Base-by-base conservation (phyloP, 768 basidiomycete species). In the Solioccasus polychromus region DNA sequence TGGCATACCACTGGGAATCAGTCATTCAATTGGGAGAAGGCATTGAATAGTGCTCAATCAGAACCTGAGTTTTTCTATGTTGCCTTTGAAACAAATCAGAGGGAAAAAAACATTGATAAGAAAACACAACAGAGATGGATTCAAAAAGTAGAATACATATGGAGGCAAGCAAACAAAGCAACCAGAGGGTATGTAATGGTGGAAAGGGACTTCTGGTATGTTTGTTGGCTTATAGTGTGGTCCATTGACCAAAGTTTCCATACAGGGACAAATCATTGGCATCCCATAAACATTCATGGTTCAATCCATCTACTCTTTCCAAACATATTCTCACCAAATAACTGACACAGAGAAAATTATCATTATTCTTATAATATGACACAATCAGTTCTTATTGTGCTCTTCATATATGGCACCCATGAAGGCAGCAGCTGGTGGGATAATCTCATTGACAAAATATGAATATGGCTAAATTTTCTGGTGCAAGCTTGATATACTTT, bases 341-440 rank as follows among this genome's bases (percentile, higher is more conserved):
- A 63, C 90, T 91, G 50, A 99, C 93, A 63, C 97, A 99, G 32
- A 99, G 77, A 80, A 99, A 99, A 52, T 93, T 92, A 66, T 99
- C 96, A 66, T 99, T 95, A 57, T 99, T 96, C 79, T 94, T 97
- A 51, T 18, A 18, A 45, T 41, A 45, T 5, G 52, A 36, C 17
- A 10, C 42, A 26, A 58, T 72, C 55, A 73, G 65, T 45, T 53
- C 17, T 34, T 40, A 17, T 98, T 98, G 79, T 99, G 95, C 70
- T 99, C 96, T 71, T 99, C 96, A 61, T 99, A 99, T 62, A 99
- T 97, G 45, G 92, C 85, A 61, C 91, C 93, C 96, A 99, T 99
- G 38, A 98, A 74, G 3, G 95, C 94, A 12, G 95, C 96, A 1
- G 96, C 98, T 34, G 96, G 96, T 35, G 96, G 96, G 23, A 99